These are phyloP conservation scores for Linderniella brevidens DNA, from an alignment of 257 asterid genomes.

Conservation along the genomic window DNA sequence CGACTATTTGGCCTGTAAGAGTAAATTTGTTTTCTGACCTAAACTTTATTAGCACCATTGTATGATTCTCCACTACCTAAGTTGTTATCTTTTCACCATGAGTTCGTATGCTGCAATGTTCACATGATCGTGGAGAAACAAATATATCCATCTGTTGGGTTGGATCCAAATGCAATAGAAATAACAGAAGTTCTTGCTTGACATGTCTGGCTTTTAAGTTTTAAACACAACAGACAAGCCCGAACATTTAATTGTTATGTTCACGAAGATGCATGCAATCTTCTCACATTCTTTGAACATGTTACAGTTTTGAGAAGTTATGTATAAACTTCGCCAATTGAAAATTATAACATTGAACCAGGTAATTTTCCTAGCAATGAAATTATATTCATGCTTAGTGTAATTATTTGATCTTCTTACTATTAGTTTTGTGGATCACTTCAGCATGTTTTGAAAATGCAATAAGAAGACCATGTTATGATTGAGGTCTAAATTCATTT, in stretches of 20 bases:
- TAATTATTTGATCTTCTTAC: conserved; percentile 13
- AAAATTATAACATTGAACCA: conserved; percentile 98
- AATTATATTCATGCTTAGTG: conserved; percentile 8
- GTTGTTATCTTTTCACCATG: conserved; percentile 11
- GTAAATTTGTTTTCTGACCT: conserved; percentile 4
- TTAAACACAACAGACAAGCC: conserved; percentile 51
- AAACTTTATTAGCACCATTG: conserved; percentile 1
- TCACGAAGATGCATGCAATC: conserved; percentile 7
- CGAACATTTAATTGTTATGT: background rate
- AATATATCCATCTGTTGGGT: conserved; percentile 90
- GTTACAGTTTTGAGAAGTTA: conserved; percentile 89
- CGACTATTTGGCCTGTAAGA: conserved; percentile 79
- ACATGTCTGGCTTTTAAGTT: conserved; percentile 94
- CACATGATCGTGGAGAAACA: conserved; percentile 88
- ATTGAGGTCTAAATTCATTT: conserved; percentile 56
- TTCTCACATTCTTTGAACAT: conserved; percentile 19
- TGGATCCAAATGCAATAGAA: conserved; percentile 91
- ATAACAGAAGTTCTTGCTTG: conserved; percentile 93
- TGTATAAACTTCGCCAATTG: conserved; percentile 97
- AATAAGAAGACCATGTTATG: conserved; percentile 95
- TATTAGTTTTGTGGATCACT: conserved; percentile 16
- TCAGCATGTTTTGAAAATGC: conserved; percentile 99
- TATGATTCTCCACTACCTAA: background rate
- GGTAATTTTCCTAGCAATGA: conserved; percentile 28
- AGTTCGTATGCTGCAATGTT: conserved; percentile 9